A percentile compares a stretch with the other conserved stretches of the same genome.
These are phyloP conservation scores for Eremochloa ophiuroides DNA, from an alignment of 176 grass and related monocot species.

Conservation along the genomic window DNA sequence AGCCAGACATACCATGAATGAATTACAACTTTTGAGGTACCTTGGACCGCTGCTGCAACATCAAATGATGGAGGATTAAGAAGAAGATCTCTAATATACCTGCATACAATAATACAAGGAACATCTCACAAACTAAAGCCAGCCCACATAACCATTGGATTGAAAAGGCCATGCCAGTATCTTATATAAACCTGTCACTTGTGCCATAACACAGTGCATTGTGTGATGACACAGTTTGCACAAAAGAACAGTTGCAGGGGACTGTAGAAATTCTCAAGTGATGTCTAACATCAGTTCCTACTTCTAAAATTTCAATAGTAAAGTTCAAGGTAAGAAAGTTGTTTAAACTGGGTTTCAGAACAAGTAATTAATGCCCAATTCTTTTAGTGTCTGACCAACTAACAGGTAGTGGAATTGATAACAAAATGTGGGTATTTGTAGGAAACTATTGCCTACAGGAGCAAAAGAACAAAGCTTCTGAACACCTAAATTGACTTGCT, in stretches of 20 bases:
- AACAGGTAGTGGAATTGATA: background rate
- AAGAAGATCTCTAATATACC: constrained; percentile 97
- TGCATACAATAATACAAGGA: constrained; percentile 26
- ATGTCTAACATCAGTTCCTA: background rate
- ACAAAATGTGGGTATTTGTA: background rate
- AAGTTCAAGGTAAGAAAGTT: background rate
- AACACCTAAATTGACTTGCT: background rate
- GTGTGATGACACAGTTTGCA: constrained; percentile 3
- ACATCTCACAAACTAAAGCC: background rate
- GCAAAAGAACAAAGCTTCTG: background rate
- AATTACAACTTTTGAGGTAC: constrained; percentile 25
- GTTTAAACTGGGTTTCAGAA: background rate
- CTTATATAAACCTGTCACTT: background rate
- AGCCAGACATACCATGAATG: background rate
- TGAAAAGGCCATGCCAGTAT: background rate
- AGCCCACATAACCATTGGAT: constrained; percentile 10
- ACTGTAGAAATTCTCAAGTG: background rate
- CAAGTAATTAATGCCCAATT: background rate
- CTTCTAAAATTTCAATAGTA: background rate
- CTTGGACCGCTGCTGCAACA: constrained; percentile 75
- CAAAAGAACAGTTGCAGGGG: constrained; percentile 13
- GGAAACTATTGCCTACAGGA: background rate
- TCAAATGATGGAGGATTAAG: constrained; percentile 85
- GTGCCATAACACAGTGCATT: constrained; percentile 17
- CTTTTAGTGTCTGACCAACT: background rate